phyloP scores from a whole-genome alignment of 148 eudicot species.

The Persicaria tinctoria region DNA sequence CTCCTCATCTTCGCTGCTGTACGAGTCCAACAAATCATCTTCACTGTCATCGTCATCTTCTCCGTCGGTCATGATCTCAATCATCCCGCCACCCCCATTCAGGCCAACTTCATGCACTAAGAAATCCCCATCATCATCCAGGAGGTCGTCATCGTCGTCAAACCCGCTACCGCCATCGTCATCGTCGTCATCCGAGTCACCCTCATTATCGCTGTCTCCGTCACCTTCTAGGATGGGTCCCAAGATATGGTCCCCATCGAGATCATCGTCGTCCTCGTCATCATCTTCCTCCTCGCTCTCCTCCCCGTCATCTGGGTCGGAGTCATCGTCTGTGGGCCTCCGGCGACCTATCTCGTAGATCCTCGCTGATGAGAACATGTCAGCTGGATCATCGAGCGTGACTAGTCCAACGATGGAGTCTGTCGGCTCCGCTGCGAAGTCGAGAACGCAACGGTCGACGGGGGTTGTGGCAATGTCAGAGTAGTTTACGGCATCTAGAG shows the following conservation, averaged over 20 bases:
- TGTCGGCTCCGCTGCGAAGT: conserved; percentile 78
- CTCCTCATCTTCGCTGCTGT: conserved; percentile 78
- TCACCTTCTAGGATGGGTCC: conserved; percentile 47
- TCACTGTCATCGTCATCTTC: conserved; percentile 62
- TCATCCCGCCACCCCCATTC: conserved; percentile 44
- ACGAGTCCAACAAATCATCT: conserved; percentile 47
- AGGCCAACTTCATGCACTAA: conserved; percentile 40
- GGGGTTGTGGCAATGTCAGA: conserved; percentile 83
- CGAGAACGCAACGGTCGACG: conserved; percentile 86
- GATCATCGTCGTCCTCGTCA: conserved; percentile 73
- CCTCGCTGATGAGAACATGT: conserved; percentile 86
- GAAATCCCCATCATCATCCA: conserved; percentile 65
- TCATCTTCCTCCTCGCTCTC: conserved; percentile 58
- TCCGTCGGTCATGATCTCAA: conserved; percentile 71
- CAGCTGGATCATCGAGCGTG: conserved; percentile 81
- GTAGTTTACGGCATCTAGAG: conserved; percentile 82
- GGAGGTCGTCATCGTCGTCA: conserved; percentile 53
- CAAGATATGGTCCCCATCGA: conserved; percentile 45
- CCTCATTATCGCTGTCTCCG: conserved; percentile 47
- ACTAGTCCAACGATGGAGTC: conserved; percentile 84
- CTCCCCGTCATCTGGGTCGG: conserved; percentile 93
- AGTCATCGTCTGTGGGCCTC: conserved; percentile 85
- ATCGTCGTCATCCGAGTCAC: conserved; percentile 49
- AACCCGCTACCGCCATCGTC: conserved; percentile 32
- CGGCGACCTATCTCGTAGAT: conserved; percentile 86